phyloP scores from a whole-genome alignment of 306 rosid genomes.

The Herpetospermum pedunculosum region DNA sequence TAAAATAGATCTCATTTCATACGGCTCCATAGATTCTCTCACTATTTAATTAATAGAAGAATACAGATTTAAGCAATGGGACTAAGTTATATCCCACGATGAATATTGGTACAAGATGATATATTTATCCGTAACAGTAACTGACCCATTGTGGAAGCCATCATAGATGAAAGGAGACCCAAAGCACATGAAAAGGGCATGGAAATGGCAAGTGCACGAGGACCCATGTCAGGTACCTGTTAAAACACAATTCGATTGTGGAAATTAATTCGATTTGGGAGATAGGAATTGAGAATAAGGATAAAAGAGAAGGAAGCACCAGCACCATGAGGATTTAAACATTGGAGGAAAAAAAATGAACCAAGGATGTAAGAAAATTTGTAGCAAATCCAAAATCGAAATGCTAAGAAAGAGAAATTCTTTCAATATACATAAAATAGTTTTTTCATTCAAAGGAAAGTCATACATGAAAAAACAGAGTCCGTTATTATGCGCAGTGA shows the following conservation, averaged over 20 bases:
- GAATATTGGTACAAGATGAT: neutral
- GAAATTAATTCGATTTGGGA: neutral
- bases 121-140: neutral
- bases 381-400: neutral
- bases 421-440: neutral
- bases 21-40: neutral
- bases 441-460: neutral
- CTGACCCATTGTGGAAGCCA: slow-evolving; percentile 79
- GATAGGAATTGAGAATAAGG: neutral
- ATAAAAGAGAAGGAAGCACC: neutral
- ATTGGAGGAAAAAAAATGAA: neutral
- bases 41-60: neutral
- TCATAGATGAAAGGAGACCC: slow-evolving; percentile 66
- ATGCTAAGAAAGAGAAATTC: neutral
- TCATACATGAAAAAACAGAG: neutral
- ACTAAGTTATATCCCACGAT: neutral
- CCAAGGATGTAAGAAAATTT: neutral
- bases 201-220: slow-evolving; percentile 75
- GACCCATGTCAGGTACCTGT: slow-evolving; percentile 74
- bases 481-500: neutral
- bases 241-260: slow-evolving; percentile 7
- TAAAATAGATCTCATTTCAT: neutral
- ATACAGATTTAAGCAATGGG: neutral
- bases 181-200: slow-evolving; percentile 63
- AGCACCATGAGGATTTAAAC: neutral